Evolutionary conservation across 805 yeast species (phyloP), one percentile per base, ranked within the genome.

Genomic region (Starmera amethionina): DNA sequence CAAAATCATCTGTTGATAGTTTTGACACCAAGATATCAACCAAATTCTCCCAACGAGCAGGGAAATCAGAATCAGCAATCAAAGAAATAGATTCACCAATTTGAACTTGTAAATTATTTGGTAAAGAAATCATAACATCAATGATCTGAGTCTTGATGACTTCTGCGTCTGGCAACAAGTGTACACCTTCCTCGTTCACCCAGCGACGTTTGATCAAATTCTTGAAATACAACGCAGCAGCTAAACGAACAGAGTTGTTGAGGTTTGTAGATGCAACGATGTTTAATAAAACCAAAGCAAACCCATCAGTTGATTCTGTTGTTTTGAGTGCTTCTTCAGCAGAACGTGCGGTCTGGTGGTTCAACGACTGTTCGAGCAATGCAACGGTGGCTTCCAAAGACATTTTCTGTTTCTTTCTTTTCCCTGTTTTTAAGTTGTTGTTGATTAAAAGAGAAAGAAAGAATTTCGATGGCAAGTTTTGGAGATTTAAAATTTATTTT

Each of bases 51-150:
- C 99, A 93, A 38, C 78, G 67, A 32, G 82, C 82, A 1, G 98
- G 98, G 64, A 93, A 93, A 59, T 93, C 99, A 43, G 88, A 79
- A 58, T 89, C 96, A 4, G 99, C 98, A 52, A 93, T 90, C 40
- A 85, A 68, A 13, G 95, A 79, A 41, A 94, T 79, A 2, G 96
- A 80, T 62, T 94, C 99, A 40, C 97, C 97, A 38, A 93, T 75
- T 64, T 94, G 99, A n/a, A 79, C 69, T 56, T 90, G 96, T 41
- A 93, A 65, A 48, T 79, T 74, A 38, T 74, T 74, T 6, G 96
- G 96, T 38, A 88, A 65, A 31, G 75, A 60, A 45, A 89, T 80
- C 97, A 93, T 88, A 45, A 89, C 66, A n/a, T 79, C 77, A 38
- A 93, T 73, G 47, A 93, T 84, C 55, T 87, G 93, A 9, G 61